Percentiles rank a stretch among this genome's conserved stretches.
These are phyloP conservation scores for Asterophora lycoperdoides DNA, from an alignment of 768 basidiomycete genomes.

Conservation along the genomic window DNA sequence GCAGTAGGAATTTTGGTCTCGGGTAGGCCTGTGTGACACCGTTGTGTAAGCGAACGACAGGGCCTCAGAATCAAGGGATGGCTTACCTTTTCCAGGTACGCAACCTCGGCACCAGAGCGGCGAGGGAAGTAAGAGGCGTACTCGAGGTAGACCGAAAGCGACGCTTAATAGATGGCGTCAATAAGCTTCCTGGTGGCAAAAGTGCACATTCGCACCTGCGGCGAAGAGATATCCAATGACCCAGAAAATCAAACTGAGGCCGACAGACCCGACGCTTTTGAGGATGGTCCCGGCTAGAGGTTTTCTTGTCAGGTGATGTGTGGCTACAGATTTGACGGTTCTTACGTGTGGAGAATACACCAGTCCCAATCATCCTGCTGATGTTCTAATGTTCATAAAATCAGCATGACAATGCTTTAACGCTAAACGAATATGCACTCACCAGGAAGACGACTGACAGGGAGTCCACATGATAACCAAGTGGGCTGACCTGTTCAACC, in stretches of 20 bases:
- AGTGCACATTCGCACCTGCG: slow-evolving; percentile 23
- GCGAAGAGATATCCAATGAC: slow-evolving; percentile 31
- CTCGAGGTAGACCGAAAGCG: slow-evolving; percentile 39
- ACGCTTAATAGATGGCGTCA: slow-evolving; percentile 19
- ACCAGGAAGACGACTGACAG: slow-evolving; percentile 15
- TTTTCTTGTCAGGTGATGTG: background rate
- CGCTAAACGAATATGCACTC: background rate
- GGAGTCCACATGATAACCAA: slow-evolving; percentile 32
- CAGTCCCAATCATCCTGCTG: slow-evolving; percentile 37
- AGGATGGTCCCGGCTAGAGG: slow-evolving; percentile 31
- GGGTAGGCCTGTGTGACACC: slow-evolving; percentile 33
- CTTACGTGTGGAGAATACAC: slow-evolving; percentile 30
- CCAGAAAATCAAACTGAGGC: slow-evolving; percentile 38
- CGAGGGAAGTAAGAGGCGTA: slow-evolving; percentile 45
- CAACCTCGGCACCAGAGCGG: slow-evolving; percentile 47
- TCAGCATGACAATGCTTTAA: background rate
- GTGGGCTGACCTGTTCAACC: slow-evolving; percentile 29
- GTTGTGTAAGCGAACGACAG: background rate
- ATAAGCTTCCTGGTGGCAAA: background rate
- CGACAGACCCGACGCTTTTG: slow-evolving; percentile 33
- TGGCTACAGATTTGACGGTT: background rate
- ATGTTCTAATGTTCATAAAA: slow-evolving; percentile 23
- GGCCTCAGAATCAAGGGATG: background rate
- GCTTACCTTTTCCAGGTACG: slow-evolving; percentile 39
- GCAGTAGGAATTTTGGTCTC: slow-evolving; percentile 38